Base-by-base conservation (phyloP, 2,329 filamentous ascomycete genomes). In the Raffaelea deltoideospora region DNA sequence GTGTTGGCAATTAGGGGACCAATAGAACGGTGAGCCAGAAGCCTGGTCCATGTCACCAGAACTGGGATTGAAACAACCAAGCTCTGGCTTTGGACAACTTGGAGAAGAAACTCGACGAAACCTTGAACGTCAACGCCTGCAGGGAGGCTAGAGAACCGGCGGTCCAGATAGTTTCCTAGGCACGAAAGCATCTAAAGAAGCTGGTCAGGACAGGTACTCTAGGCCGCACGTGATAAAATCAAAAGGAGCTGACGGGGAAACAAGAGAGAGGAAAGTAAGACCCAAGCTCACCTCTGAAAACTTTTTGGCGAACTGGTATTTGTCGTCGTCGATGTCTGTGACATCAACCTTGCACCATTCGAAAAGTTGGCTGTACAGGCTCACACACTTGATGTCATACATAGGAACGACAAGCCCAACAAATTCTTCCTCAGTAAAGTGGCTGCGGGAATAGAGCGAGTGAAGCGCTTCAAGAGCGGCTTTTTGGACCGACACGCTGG, bases 61-160 rank as follows among this genome's bases (percentile, higher is more conserved):
- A 92, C 76, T 3, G 90, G 88, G 48, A 96, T 95, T 2, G 90
- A 95, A 15, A 98, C 79, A 31, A 90, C 79, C 38, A 98, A 68
- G 53, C 90, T 96, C 48, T 81, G 77, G 55, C 83, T 85, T 47
- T 82, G 81, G 38, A 87, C 72, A 37, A 95, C 79, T 38, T 72
- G 65, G 42, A 88, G 71, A 32, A 95, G 68, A 38, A 98, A 72
- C 34, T 79, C 72, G 41, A 96, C 69, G 47, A 96, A 83, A 5
- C 74, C 76, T 24, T 76, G 67, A 11, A 88, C 64, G 51, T 90
- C 78, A 21, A 63, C 56, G 37, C 76, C 53, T 57, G 67, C 40
- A 1, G 80, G 76, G 26, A 88, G 64, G 31, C 73, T 64, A 21
- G 71, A 64, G 42, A 78, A 79, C 45, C 83, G 84, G 43, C 82